These are phyloP conservation scores for Niveomyces coronatus DNA, from an alignment of 2,329 filamentous ascomycete species.

Conservation along the genomic window DNA sequence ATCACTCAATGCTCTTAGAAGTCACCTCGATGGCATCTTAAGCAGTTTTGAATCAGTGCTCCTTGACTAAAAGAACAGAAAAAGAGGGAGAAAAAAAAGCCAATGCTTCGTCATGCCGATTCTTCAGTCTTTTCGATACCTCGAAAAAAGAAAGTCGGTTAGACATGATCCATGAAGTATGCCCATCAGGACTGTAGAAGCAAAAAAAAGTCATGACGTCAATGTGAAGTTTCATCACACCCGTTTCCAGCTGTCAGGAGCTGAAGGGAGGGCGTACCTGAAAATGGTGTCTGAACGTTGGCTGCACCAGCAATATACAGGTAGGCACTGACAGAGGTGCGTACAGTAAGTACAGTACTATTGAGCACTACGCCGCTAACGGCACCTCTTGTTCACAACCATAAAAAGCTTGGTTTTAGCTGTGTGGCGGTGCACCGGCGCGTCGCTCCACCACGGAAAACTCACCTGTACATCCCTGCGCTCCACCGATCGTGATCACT, in stretches of 20 bases:
- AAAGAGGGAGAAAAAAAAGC: background rate
- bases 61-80: no score
- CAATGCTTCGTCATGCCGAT: no score
- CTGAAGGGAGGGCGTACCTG: background rate
- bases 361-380: background rate
- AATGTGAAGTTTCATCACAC: constrained; percentile 7
- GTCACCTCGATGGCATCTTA: no score
- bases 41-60: no score
- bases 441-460: background rate
- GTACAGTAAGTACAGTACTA: background rate
- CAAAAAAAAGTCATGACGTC: constrained; percentile 8
- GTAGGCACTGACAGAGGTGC: no score
- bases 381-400: background rate
- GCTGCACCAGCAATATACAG: no score
- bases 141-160: background rate
- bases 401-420: constrained; percentile 1
- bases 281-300: background rate
- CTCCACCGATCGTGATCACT: no score
- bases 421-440: constrained; percentile 4
- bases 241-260: no score
- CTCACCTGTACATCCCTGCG: background rate
- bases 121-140: background rate
- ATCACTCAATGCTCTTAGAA: no score
- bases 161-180: background rate
- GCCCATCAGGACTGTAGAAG: no score